A percentile compares a stretch with the other conserved stretches of the same genome.
These are phyloP conservation scores for Penstemon barbatus DNA, from an alignment of 257 asterid species.

Conservation along the genomic window DNA sequence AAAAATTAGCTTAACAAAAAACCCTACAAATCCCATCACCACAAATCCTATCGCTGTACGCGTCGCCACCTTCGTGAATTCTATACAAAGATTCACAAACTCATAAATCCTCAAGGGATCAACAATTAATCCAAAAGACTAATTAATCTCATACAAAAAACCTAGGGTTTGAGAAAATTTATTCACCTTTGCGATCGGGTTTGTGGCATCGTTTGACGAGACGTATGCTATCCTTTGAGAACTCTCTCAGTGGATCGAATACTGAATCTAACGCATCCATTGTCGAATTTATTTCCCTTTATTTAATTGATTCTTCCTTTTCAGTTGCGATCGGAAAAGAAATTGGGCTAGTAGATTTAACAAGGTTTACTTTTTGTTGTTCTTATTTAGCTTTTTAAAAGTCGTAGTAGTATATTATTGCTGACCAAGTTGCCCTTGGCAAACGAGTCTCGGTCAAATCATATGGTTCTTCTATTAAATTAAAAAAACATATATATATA, in stretches of 20 bases:
- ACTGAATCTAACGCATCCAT: conserved; percentile 32
- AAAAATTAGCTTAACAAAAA: conserved; percentile 33
- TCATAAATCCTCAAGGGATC: neutral
- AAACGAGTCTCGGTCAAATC: too few relatives aligned
- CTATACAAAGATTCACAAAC: conserved; percentile 9
- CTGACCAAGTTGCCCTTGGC: too few relatives aligned
- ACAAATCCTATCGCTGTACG: conserved; percentile 37
- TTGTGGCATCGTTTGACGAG: conserved; percentile 34
- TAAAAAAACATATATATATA: too few relatives aligned
- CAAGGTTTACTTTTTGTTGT: too few relatives aligned
- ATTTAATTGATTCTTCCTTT: neutral
- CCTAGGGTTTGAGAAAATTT: neutral
- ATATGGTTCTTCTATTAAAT: too few relatives aligned
- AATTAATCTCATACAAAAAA: neutral
- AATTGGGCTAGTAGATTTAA: neutral
- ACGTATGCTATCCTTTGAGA: conserved; percentile 32
- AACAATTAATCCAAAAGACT: neutral
- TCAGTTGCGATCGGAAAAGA: neutral
- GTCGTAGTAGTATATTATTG: too few relatives aligned
- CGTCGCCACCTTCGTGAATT: conserved; percentile 34
- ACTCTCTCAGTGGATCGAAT: conserved; percentile 28
- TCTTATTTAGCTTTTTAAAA: too few relatives aligned
- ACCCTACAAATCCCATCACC: conserved; percentile 37
- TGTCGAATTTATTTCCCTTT: neutral
- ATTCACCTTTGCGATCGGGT: conserved; percentile 33